Evolutionary conservation across 495 filamentous ascomycete species (phyloP), one percentile per base, ranked within the genome.

Genomic region (Annulohypoxylon nitens): DNA sequence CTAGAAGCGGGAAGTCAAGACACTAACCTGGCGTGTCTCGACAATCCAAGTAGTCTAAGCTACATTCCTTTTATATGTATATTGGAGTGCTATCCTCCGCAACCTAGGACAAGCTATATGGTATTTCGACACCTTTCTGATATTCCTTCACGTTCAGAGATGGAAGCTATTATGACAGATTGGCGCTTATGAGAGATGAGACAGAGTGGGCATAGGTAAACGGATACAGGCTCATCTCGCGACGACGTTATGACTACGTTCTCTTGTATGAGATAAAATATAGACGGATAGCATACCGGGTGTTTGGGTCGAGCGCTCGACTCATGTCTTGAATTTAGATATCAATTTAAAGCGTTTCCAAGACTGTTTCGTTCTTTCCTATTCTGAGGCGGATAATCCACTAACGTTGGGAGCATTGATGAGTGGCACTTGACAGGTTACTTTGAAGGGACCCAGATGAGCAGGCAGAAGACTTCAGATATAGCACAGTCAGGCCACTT

Each of bases 271-370:
- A 39, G 48, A 20, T 34, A 58, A 61, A 59, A 55, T 37, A 12
- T 70, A 66, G 71, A 74, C 34, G 57, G 60, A 37, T 57, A 61
- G 47, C 69, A 63, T 25, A 30, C 48, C 41, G 25, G 69, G 69
- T 65, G 69, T 71, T 53, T 14, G 4, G 63, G 58, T 58, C 50
- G 30, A 12, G 30, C n/a, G 41, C 30, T 63, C 50, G 48, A 59
- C 58, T 67, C 41, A 12, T 57, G 30, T 16, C 2, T 20, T 5
- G 20, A 30, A 16, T 57, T 57, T 37, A 37, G 20, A 26, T 54
- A 26, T 23, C 20, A 18, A 51, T 51, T 43, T 5, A 43, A 8
- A 10, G 11, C 25, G 4, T 54, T 33, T 54, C 47, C 30, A 53
- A 12, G 23, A 26, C 8, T 5, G 36, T 9, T 11, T 30, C 30